Evolutionary conservation across 169 alveolate genomes (phyloP), one percentile per base, ranked within the genome.

Genomic region (Eimeria maxima): DNA sequence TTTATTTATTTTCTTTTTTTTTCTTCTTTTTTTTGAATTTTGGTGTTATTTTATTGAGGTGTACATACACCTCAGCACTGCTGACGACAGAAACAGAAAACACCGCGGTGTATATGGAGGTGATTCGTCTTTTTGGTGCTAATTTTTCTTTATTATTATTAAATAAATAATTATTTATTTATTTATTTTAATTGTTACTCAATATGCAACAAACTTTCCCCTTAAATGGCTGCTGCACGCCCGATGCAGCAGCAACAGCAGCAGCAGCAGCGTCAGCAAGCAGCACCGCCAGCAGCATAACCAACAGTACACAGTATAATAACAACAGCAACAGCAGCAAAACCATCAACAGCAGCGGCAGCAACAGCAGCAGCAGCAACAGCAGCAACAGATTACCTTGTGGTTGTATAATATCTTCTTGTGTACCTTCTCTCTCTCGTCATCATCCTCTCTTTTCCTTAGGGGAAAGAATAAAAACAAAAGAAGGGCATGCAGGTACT

Each of bases 251-350:
- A 50, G 57, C 57, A 50, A 50, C 57, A 50, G 18, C 57, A 50
- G 18, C 57, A 50, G 57, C 57, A 50, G 57, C 57, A 50, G 57
- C 57, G 11, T 11, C 57, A 50, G 57, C 57, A 50, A 22, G 38
- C 57, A 50, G 57, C 57, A 50, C 57, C 57, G 57, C 57, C 57
- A n/a, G n/a, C n/a, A n/a, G n/a, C n/a, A n/a, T n/a, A n/a, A 50
- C 57, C 74, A 16, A 22, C 74, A 16, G 29, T n/a, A n/a, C 74
- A 4, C 38, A 8, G 29, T 16, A 4, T 20, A 42, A 16, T 7
- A 42, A 16, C 83, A 18, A 6, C 83, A 73, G 55, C 83, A 73
- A 42, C 83, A 73, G 83, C 83, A 38, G 55, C 83, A 38, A 42
- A 44, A 38, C 14, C 45, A 38, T 6, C 83, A n/a, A 22, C 83